Evolutionary conservation across 1,284 basidiomycete genomes (phyloP).

Genomic region (Xerocomus nothofagi): DNA sequence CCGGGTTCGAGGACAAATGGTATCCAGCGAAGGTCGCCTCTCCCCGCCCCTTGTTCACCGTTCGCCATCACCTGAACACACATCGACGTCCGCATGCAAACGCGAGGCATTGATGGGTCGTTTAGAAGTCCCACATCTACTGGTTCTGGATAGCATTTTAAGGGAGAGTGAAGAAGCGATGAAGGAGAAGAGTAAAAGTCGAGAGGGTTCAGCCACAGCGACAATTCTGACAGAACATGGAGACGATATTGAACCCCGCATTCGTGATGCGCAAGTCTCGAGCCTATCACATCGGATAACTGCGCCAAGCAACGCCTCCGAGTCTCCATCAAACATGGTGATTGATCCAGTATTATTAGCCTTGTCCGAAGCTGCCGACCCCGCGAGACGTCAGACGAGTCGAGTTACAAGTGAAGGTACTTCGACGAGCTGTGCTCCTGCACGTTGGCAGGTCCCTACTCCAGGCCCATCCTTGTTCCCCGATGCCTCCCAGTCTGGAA

Average conservation of each 20-base stretch:
- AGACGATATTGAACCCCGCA: constrained; percentile 2
- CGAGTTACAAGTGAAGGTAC: not conserved
- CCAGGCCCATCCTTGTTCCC: not conserved
- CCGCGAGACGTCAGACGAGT: not conserved
- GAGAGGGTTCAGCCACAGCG: constrained; percentile 8
- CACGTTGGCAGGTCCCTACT: not conserved
- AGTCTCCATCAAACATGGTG: constrained; percentile 2
- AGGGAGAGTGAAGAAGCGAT: constrained; percentile 25
- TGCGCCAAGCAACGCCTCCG: not conserved
- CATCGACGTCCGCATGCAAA: not conserved
- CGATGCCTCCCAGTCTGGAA: not conserved
- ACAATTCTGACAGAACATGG: not conserved
- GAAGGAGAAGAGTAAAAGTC: constrained; percentile 5
- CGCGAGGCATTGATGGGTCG: constrained; percentile 38
- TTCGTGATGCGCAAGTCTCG: not conserved
- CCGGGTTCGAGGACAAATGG: not conserved
- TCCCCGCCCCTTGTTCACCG: not conserved
- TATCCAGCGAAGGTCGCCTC: not conserved
- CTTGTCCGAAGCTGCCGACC: constrained; percentile 15
- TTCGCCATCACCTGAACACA: not conserved
- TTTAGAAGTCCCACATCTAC: constrained; percentile 41
- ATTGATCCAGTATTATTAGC: constrained; percentile 28
- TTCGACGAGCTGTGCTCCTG: not conserved
- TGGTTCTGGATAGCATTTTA: constrained; percentile 49
- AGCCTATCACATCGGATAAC: not conserved